Evolutionary conservation across 768 basidiomycete species (phyloP), one percentile per base, ranked within the genome.

Genomic region (Lanmaoa rubissima): DNA sequence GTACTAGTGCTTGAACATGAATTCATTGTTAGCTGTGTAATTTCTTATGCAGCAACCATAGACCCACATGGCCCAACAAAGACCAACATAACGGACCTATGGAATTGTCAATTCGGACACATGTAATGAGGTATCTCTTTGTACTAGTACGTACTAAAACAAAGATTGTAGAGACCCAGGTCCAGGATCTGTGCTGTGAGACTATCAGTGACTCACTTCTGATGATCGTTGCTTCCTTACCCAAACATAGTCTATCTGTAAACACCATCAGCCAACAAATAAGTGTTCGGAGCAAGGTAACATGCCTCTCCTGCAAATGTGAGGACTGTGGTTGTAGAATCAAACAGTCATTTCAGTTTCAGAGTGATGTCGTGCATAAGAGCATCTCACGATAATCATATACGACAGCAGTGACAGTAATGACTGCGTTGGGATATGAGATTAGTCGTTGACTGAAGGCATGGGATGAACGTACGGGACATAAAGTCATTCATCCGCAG

Each of bases 231-330:
- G 26, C 8, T 42, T 12, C 10, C 57, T 31, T 11, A 62, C 61
- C 61, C 61, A 61, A 44, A 62, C 14, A 42, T 58, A 58, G 5
- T 61, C 24, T 45, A 62, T 13, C 61, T 62, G 48, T 9, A 14
- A 5, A 28, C 1, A 17, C 31, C 3, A 11, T 52, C n/a, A 48
- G 40, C 8, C 17, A 21, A 26, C 2, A 34, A 7, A 26, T 57
- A n/a, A 56, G 6, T 36, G 35, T 17, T 3, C 16, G 31, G 3
- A 28, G 10, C 6, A 10, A 31, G 31, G 12, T 9, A 11, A 17
- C 16, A n/a, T 17, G 31, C 44, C 28, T 31, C 44, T 31, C 35
- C 13, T 4, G 48, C 9, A 31, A 49, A 50, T n/a, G 48, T 50
- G 40, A 55, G 48, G 24, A 44, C 54, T 55, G 10, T 1, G 17